phyloP scores from a whole-genome alignment of 2,329 filamentous ascomycete genomes.

The Colletotrichum tofieldiae region DNA sequence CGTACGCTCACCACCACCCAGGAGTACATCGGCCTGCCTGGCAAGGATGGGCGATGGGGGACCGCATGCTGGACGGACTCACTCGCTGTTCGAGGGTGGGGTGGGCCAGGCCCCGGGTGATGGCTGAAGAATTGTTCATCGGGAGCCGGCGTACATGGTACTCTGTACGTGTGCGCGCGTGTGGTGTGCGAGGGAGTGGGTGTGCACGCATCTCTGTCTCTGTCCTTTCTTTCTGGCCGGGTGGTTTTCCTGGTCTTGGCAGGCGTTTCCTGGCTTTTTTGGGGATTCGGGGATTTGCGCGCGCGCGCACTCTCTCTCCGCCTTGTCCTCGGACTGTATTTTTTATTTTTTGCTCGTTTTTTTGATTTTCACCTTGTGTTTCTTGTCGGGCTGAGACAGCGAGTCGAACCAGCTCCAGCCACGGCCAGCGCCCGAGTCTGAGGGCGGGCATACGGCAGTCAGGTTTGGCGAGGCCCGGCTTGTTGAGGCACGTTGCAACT shows the following conservation, averaged over 20 bases:
- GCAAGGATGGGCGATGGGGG: constrained; percentile 38
- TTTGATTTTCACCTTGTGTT: constrained; percentile 2
- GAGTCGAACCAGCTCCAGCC: constrained; percentile 26
- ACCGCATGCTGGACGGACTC: constrained; percentile 30
- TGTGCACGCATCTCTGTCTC: constrained; percentile 26
- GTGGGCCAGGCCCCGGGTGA: constrained; percentile 29
- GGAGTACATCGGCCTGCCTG: constrained; percentile 18
- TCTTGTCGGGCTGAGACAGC: constrained; percentile 32
- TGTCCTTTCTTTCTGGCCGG: constrained; percentile 13
- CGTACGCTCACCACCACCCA: neutral
- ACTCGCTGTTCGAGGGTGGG: constrained; percentile 33
- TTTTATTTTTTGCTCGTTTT: neutral
- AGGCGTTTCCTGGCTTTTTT: neutral
- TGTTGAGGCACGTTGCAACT: constrained; percentile 39
- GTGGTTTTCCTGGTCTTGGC: constrained; percentile 9
- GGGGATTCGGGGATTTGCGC: neutral
- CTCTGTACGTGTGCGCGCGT: constrained; percentile 2
- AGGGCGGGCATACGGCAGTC: constrained; percentile 22
- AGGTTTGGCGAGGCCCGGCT: constrained; percentile 1
- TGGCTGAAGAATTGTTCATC: constrained; percentile 43
- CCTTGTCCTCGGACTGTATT: neutral
- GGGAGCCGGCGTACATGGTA: constrained; percentile 26
- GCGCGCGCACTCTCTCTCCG: neutral
- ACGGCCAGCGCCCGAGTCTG: constrained; percentile 22
- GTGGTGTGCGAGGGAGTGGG: constrained; percentile 10